phyloP scores from a whole-genome alignment of 495 filamentous ascomycete genomes.

The Talaromyces adpressus region DNA sequence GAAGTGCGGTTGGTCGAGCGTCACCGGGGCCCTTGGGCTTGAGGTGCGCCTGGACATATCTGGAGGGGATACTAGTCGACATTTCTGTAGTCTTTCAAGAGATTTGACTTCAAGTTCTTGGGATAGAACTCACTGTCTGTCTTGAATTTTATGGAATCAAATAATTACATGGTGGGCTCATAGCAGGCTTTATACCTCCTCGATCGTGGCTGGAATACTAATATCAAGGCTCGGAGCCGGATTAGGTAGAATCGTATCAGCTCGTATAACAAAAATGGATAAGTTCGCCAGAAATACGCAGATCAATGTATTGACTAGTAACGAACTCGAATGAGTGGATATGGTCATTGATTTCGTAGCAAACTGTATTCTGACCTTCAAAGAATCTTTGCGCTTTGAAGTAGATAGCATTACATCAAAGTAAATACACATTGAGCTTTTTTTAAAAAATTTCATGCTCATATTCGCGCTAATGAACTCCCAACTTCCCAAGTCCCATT shows the following conservation, averaged over 20 bases:
- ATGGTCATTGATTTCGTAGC: no score
- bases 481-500: slow-evolving; percentile 1
- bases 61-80: neutral
- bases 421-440: neutral
- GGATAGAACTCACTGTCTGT: no score
- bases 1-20: slow-evolving; percentile 42
- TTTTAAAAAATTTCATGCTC: neutral
- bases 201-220: neutral
- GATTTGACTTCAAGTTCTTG: no score
- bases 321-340: no score
- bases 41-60: slow-evolving; percentile 30
- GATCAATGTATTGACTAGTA: no score
- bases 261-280: neutral
- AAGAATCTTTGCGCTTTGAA: no score
- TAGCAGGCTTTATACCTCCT: neutral
- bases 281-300: no score
- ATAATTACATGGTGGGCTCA: neutral
- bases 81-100: neutral
- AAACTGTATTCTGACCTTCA: no score
- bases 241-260: neutral
- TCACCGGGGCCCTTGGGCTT: slow-evolving; percentile 40
- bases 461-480: neutral
- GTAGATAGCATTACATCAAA: neutral
- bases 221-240: neutral
- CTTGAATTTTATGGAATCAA: no score